phyloP scores from a whole-genome alignment of 139 green algal genomes.

The Micractinium sp. region DNA sequence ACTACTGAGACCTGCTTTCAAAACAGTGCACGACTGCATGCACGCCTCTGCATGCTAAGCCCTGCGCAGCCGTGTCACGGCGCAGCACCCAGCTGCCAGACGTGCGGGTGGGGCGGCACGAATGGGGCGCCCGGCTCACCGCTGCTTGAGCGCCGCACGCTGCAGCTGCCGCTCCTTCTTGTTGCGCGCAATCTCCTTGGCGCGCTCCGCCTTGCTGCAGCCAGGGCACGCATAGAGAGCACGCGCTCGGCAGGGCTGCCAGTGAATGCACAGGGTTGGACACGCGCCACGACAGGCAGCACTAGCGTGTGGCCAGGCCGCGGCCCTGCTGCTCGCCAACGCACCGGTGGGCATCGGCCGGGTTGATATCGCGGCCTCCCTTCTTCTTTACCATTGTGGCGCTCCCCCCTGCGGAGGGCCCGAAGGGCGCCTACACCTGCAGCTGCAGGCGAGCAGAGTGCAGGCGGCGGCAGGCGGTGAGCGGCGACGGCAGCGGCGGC shows the following conservation, averaged over 20 bases:
- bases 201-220: conserved; percentile 74
- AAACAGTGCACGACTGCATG: no score
- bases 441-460: neutral
- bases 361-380: conserved; percentile 56
- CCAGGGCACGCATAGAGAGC: neutral
- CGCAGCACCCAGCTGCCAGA: neutral
- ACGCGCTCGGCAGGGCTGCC: neutral
- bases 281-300: neutral
- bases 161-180: conserved; percentile 88
- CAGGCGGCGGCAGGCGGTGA: neutral
- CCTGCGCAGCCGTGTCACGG: neutral
- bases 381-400: conserved; percentile 65
- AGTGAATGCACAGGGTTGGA: no score
- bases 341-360: conserved; percentile 54
- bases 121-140: neutral
- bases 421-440: neutral
- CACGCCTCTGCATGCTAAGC: neutral
- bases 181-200: conserved; percentile 85
- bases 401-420: neutral
- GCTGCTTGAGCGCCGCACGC: conserved; percentile 60
- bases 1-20: no score
- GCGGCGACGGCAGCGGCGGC: neutral
- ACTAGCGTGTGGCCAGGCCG: no score
- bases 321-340: neutral
- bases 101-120: no score